These are phyloP conservation scores for Beauveria caledonica DNA, from an alignment of 2,329 filamentous ascomycete genomes.

Conservation along the genomic window DNA sequence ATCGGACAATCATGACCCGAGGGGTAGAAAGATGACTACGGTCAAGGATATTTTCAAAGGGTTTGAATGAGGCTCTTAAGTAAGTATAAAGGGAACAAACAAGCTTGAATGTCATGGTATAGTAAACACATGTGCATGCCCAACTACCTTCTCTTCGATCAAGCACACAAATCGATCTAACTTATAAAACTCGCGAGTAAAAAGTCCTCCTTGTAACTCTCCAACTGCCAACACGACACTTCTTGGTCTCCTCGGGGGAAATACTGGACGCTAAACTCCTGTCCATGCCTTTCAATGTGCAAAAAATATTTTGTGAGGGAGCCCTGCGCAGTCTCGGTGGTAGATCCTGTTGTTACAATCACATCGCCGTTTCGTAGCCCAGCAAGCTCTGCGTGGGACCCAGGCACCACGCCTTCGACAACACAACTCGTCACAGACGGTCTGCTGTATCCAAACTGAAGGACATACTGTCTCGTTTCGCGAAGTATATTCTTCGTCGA, in stretches of 20 bases:
- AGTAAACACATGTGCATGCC: background rate
- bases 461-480: conserved; percentile 4
- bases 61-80: too few relatives aligned
- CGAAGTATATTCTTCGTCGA: conserved; percentile 7
- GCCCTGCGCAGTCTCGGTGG: background rate
- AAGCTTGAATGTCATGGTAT: too few relatives aligned
- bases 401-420: conserved; percentile 2
- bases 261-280: background rate
- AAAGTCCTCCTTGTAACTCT: conserved; percentile 11
- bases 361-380: conserved; percentile 8
- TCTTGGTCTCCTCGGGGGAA: background rate
- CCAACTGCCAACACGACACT: conserved; percentile 9
- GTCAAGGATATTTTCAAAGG: too few relatives aligned
- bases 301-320: conserved; percentile 2
- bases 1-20: too few relatives aligned
- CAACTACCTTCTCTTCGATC: background rate
- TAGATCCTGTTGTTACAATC: background rate
- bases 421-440: background rate
- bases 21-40: too few relatives aligned
- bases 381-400: conserved; percentile 1
- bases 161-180: background rate
- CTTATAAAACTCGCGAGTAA: conserved; percentile 8
- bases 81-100: too few relatives aligned
- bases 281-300: background rate
- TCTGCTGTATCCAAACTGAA: conserved; percentile 5